Conservation (phyloP, 2,329 filamentous ascomycete genomes). For the Lasiodiplodia gonubiensis region DNA sequence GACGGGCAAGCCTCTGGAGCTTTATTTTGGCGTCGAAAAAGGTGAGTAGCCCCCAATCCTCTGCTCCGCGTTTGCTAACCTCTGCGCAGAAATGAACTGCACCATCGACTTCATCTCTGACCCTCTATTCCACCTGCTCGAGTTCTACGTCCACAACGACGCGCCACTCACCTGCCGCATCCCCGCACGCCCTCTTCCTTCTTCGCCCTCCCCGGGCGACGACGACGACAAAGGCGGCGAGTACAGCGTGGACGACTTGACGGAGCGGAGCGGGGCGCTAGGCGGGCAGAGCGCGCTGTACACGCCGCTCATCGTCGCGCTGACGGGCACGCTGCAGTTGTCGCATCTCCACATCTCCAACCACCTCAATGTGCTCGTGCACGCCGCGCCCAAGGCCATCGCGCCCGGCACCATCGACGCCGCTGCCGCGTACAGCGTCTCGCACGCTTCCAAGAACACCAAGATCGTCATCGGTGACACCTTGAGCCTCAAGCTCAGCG, state of each 20-base stretch:
- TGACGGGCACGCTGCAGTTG: slow-evolving; percentile 86
- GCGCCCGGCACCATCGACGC: slow-evolving; percentile 81
- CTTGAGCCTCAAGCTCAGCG: slow-evolving; percentile 76
- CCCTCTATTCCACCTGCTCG: slow-evolving; percentile 84
- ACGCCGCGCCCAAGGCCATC: slow-evolving; percentile 61
- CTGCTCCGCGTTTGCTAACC: background rate
- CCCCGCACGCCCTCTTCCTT: slow-evolving; percentile 71
- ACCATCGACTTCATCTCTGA: slow-evolving; percentile 79
- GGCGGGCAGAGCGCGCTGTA: slow-evolving; percentile 54
- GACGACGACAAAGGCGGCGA: slow-evolving; percentile 31
- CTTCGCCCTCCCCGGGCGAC: slow-evolving; percentile 27
- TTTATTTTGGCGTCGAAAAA: slow-evolving; percentile 80
- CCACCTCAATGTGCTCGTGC: slow-evolving; percentile 86
- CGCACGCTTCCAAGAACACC: slow-evolving; percentile 61
- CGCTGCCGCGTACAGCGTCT: slow-evolving; percentile 84
- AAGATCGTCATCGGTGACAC: slow-evolving; percentile 87
- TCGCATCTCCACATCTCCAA: slow-evolving; percentile 91
- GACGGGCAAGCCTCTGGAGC: slow-evolving; percentile 78
- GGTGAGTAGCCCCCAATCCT: slow-evolving; percentile 37
- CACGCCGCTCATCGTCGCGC: slow-evolving; percentile 84
- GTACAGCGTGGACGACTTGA: slow-evolving; percentile 46
- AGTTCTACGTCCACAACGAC: slow-evolving; percentile 98
- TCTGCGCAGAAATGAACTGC: slow-evolving; percentile 74
- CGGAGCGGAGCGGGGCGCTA: slow-evolving; percentile 41
- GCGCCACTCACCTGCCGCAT: slow-evolving; percentile 91